Evolutionary conservation across 306 rosid species (phyloP).

Genomic region (Rosa persica): DNA sequence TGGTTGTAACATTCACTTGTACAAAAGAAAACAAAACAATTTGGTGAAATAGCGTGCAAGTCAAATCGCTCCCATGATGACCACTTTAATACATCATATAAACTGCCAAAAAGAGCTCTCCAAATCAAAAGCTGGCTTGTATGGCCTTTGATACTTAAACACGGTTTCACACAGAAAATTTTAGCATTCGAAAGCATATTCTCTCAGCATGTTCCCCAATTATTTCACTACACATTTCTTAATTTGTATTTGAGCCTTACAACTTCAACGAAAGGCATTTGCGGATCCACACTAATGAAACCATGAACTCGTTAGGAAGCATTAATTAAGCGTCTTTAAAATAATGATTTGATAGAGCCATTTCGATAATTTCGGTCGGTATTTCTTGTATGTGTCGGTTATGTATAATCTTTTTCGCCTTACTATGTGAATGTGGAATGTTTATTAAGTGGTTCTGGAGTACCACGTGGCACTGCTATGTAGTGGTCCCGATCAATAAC

Average conservation of each 20-base stretch:
- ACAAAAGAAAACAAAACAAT: too few species aligned
- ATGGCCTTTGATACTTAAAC: neutral
- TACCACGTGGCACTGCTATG: too few species aligned
- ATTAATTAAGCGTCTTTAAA: too few species aligned
- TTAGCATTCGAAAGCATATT: neutral
- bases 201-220: neutral
- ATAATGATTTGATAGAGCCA: neutral
- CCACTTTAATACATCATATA: neutral
- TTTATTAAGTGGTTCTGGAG: too few species aligned
- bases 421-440: too few species aligned
- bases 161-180: neutral
- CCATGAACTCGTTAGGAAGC: neutral
- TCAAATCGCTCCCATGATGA: slow-evolving; percentile 7
- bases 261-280: neutral
- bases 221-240: neutral
- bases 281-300: neutral
- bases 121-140: neutral
- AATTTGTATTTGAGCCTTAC: neutral
- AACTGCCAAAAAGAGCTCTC: neutral
- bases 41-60: slow-evolving; percentile 13
- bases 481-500: too few species aligned
- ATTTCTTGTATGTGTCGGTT: too few species aligned
- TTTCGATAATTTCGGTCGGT: neutral
- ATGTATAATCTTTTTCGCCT: too few species aligned
- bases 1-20: neutral